These are phyloP conservation scores for Zostera marina DNA, from an alignment of 116 monocot species.

Conservation along the genomic window DNA sequence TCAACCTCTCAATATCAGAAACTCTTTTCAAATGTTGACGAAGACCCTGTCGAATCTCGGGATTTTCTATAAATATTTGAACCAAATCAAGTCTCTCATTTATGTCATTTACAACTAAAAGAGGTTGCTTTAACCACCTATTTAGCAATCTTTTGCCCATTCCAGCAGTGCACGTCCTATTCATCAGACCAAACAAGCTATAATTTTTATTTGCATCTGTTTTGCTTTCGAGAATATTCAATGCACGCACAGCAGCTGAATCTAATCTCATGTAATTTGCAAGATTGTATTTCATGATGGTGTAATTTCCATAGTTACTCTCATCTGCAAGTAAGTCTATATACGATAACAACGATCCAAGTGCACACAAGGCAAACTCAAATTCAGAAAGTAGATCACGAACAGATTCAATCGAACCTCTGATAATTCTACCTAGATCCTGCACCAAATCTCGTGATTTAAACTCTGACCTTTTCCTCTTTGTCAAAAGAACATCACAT, in stretches of 20 bases:
- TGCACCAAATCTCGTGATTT: conserved; percentile 84
- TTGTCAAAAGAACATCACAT: conserved; percentile 75
- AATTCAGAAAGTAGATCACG: conserved; percentile 76
- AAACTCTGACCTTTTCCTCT: conserved; percentile 87
- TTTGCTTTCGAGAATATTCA: conserved; percentile 84
- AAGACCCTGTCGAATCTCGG: conserved; percentile 61
- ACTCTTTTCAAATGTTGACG: conserved; percentile 76
- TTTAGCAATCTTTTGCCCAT: conserved; percentile 90
- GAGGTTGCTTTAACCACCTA: conserved; percentile 94
- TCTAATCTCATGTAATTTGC: conserved; percentile 90
- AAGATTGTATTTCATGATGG: conserved; percentile 67
- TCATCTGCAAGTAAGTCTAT: conserved; percentile 73
- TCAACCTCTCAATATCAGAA: conserved; percentile 73
- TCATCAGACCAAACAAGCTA: conserved; percentile 93
- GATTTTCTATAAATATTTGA: conserved; percentile 84
- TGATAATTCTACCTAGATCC: conserved; percentile 75
- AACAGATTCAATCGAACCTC: conserved; percentile 82
- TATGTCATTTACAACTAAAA: conserved; percentile 62
- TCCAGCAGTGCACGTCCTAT: conserved; percentile 94
- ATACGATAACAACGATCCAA: conserved; percentile 80
- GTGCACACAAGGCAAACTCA: conserved; percentile 53
- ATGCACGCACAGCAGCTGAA: conserved; percentile 80
- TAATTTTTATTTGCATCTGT: conserved; percentile 95
- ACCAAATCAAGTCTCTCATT: conserved; percentile 77
- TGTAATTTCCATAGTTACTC: conserved; percentile 74